Base-by-base conservation (phyloP, 768 basidiomycete genomes). In the Cyclocybe aegerita region DNA sequence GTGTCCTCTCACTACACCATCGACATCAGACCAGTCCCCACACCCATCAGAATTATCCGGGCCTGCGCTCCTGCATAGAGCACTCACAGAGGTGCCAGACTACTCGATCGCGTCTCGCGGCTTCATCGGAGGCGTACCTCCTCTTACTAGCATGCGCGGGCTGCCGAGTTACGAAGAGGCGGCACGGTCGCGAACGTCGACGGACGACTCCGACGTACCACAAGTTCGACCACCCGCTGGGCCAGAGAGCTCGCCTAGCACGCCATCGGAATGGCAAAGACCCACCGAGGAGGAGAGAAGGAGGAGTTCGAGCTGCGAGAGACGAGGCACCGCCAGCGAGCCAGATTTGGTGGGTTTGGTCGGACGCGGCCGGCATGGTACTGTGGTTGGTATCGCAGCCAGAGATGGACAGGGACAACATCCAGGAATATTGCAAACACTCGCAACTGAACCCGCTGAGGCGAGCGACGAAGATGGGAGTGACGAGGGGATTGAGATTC, bases 51-150 rank as follows among this genome's bases (percentile, higher is more conserved):
- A 23, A 16, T 48, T 51, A 10, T 32, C 53, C 29, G 65, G 62
- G 1, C 63, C 64, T 11, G 61, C 66, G 55, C 55, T 81, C 55
- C 70, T 87, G 50, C 81, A 82, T 55, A 77, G 84, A 15, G 81
- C 82, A 41, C 85, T 82, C 60, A 89, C 79, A 56, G 82, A 78
- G 72, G 90, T 97, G 12, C 96, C 96, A 1, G 83, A 90, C 57
- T 98, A 98, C 66, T 78, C 78, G 14, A 78, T 90, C 40, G 92
- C 95, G 2, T 83, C 86, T 53, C 75, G 88, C 10, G 94, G 93
- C 5, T 96, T 95, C 68, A 77, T 95, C 23, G 94, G 94, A 6
- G 93, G 94, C 4, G 86, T 95, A n/a, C 85, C 88, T 8, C 93
- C 96, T 11, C 67, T 93, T 61, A 77, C 77, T 60, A 86, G 88